Evolutionary conservation across 768 basidiomycete genomes (phyloP).

Genomic region (Polyporus arcularius): DNA sequence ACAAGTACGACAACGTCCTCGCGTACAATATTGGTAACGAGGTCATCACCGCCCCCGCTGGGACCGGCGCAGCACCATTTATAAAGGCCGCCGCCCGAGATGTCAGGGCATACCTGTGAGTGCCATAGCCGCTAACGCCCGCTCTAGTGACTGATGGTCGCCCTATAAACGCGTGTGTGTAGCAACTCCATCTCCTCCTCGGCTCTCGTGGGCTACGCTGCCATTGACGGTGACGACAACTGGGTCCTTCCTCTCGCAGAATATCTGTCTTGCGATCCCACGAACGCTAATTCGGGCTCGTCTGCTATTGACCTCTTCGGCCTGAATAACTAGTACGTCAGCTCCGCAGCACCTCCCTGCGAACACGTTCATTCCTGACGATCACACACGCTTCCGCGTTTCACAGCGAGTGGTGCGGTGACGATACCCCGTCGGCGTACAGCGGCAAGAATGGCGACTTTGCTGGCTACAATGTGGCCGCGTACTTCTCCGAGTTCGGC

Average conservation of each 20-base stretch:
- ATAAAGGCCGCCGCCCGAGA: conserved; percentile 93
- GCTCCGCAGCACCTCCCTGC: conserved; percentile 7
- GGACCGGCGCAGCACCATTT: conserved; percentile 69
- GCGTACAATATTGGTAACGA: conserved; percentile 93
- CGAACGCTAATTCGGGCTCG: conserved; percentile 49
- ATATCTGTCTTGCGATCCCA: conserved; percentile 77
- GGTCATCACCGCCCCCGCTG: conserved; percentile 58
- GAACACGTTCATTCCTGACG: background rate
- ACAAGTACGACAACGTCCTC: conserved; percentile 86
- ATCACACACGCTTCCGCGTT: conserved; percentile 5
- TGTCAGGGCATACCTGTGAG: conserved; percentile 79
- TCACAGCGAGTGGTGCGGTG: conserved; percentile 81
- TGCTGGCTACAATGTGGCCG: conserved; percentile 69
- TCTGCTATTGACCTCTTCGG: conserved; percentile 85
- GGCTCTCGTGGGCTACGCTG: conserved; percentile 81
- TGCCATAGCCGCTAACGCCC: conserved; percentile 15
- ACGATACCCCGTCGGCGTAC: conserved; percentile 57
- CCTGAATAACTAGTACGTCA: conserved; percentile 79
- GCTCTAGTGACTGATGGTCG: background rate
- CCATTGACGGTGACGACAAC: conserved; percentile 69
- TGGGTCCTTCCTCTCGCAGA: conserved; percentile 72
- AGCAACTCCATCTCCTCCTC: conserved; percentile 66
- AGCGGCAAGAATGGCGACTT: conserved; percentile 54
- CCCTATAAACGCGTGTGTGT: background rate
- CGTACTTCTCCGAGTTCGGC: conserved; percentile 91